These are phyloP conservation scores for Parietaria judaica DNA, from an alignment of 306 rosid species.

Conservation along the genomic window DNA sequence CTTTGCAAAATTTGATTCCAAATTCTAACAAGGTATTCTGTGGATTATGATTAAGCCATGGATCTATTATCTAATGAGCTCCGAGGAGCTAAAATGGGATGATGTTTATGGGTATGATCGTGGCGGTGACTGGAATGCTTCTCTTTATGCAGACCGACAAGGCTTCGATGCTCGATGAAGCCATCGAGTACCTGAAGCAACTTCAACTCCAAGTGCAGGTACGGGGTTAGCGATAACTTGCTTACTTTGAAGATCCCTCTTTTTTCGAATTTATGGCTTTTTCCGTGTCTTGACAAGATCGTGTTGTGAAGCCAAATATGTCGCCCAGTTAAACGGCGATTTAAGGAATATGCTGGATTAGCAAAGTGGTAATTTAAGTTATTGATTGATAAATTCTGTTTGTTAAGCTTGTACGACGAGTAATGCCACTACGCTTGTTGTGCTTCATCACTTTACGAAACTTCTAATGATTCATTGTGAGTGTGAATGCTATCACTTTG, in stretches of 20 bases:
- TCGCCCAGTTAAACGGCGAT: too few species aligned
- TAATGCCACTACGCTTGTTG: too few species aligned
- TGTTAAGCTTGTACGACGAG: too few species aligned
- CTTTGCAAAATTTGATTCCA: constrained; percentile 86
- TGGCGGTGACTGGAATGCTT: constrained; percentile 8
- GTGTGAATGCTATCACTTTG: too few species aligned
- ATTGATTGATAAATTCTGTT: too few species aligned
- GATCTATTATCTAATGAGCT: background rate
- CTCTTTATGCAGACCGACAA: constrained; percentile 65
- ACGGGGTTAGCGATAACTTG: background rate
- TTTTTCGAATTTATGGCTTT: background rate
- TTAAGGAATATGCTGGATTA: too few species aligned
- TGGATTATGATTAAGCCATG: background rate
- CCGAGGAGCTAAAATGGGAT: background rate
- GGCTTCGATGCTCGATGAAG: constrained; percentile 98
- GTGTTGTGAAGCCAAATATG: too few species aligned
- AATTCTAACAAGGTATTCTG: constrained; percentile 74
- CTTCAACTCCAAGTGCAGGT: constrained; percentile 99
- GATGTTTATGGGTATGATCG: constrained; percentile 1
- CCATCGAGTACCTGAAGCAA: constrained; percentile 94
- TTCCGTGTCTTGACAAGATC: too few species aligned
- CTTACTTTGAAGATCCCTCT: background rate
- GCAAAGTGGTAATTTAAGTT: too few species aligned
- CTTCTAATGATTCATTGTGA: too few species aligned
- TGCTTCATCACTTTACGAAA: too few species aligned